Percentiles rank a stretch among this genome's conserved stretches.
These are phyloP conservation scores for Pseudoscleropodium purum DNA, from an alignment of 225 moss, liverwort and hornwort genomes.

Conservation along the genomic window DNA sequence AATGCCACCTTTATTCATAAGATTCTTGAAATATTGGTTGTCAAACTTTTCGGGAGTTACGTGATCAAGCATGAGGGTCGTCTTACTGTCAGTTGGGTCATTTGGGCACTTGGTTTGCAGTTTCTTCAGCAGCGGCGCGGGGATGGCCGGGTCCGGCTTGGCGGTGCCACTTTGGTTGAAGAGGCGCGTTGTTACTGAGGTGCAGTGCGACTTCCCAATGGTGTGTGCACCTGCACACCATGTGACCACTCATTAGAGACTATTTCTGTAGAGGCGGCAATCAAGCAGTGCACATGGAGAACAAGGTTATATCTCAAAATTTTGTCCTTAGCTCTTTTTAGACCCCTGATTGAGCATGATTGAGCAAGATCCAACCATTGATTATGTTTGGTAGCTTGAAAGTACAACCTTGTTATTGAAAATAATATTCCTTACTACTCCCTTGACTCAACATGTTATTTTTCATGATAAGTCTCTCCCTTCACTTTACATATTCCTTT, in stretches of 20 bases:
- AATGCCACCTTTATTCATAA: constrained; percentile 21
- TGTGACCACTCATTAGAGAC: neutral
- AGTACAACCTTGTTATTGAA: neutral
- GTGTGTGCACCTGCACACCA: constrained; percentile 59
- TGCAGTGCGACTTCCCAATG: constrained; percentile 52
- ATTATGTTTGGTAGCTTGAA: neutral
- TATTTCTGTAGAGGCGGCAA: neutral
- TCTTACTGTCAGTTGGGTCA: neutral
- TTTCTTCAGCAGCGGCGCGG: constrained; percentile 14
- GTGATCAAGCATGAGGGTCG: constrained; percentile 34
- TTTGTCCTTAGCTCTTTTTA: neutral
- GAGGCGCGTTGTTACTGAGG: constrained; percentile 30
- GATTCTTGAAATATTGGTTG: constrained; percentile 56
- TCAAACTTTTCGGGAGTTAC: constrained; percentile 38
- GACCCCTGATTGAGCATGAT: neutral
- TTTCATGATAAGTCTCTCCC: neutral
- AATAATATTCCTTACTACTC: neutral
- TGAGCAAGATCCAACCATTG: neutral
- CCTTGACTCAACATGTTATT: neutral
- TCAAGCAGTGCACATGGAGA: neutral
- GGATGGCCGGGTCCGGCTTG: constrained; percentile 56
- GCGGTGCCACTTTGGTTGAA: constrained; percentile 54
- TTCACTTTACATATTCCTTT: neutral
- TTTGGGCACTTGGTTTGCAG: constrained; percentile 37
- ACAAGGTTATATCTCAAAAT: neutral